These are phyloP conservation scores for Lanmaoa pseudosensibilis DNA, from an alignment of 768 basidiomycete genomes.

Conservation along the genomic window DNA sequence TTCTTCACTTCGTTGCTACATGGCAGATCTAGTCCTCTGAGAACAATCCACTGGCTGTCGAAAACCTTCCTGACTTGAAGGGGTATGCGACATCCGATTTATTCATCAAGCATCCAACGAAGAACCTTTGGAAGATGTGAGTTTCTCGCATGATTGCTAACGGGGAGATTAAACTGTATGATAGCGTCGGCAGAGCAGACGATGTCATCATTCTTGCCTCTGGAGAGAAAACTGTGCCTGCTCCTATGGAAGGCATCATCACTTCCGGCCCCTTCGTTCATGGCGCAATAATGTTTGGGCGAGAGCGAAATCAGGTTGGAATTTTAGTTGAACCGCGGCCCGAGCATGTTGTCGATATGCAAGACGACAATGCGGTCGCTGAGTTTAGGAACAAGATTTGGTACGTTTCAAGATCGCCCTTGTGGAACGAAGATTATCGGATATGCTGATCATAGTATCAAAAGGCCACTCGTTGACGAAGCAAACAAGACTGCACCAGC, in stretches of 20 bases:
- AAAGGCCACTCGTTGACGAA: slow-evolving; percentile 39
- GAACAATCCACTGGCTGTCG: slow-evolving; percentile 3
- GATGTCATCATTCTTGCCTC: slow-evolving; percentile 34
- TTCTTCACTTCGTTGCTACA: background rate
- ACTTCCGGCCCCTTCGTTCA: slow-evolving; percentile 21
- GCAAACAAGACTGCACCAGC: slow-evolving; percentile 39
- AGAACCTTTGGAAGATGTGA: slow-evolving; percentile 45
- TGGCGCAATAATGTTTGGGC: slow-evolving; percentile 33
- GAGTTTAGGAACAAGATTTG: slow-evolving; percentile 26
- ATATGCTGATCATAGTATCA: background rate
- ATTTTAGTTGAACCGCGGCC: slow-evolving; percentile 30
- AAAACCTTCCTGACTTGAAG: slow-evolving; percentile 38
- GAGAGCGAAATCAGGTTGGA: slow-evolving; percentile 32
- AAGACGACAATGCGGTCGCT: slow-evolving; percentile 3
- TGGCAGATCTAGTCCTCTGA: slow-evolving; percentile 2
- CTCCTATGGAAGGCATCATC: slow-evolving; percentile 32
- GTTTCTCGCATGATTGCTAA: background rate
- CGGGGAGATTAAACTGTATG: background rate
- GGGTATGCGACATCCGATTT: slow-evolving; percentile 43
- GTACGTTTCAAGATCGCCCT: slow-evolving; percentile 5
- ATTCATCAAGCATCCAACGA: slow-evolving; percentile 45
- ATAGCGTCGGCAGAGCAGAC: slow-evolving; percentile 40
- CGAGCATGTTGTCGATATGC: slow-evolving; percentile 14
- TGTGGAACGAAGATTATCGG: background rate
- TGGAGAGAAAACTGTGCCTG: slow-evolving; percentile 36